Evolutionary conservation across 1,284 basidiomycete species (phyloP).

Genomic region (Ustilago lituana): DNA sequence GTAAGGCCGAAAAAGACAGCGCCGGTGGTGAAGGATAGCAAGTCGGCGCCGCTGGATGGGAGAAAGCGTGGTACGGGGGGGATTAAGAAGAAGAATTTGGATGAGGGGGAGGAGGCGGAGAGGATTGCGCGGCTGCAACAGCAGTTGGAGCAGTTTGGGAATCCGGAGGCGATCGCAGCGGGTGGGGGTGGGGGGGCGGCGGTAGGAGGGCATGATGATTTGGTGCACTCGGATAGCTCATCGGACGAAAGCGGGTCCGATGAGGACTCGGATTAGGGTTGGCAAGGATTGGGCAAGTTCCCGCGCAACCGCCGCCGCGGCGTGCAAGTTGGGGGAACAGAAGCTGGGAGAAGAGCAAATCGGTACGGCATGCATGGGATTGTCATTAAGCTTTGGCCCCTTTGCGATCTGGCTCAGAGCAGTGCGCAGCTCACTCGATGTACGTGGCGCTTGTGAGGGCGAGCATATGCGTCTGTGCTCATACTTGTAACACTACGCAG

Average conservation of each 20-base stretch:
- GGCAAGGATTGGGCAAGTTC: no score
- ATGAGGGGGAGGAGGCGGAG: constrained; percentile 65
- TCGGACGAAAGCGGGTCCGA: constrained; percentile 54
- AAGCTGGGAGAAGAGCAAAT: no score
- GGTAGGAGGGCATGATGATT: constrained; percentile 62
- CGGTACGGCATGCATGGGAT: no score
- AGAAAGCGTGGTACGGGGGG: constrained; percentile 65
- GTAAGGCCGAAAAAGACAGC: constrained; percentile 62
- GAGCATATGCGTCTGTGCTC: no score
- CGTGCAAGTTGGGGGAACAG: no score
- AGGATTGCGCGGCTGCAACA: constrained; percentile 63
- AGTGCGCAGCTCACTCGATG: no score
- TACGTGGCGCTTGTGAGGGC: no score
- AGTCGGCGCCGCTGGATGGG: constrained; percentile 59
- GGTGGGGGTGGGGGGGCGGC: constrained; percentile 23
- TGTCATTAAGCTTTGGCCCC: no score
- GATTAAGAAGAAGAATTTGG: constrained; percentile 66
- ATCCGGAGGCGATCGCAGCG: constrained; percentile 42
- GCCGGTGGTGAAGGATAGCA: constrained; percentile 44
- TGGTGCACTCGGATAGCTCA: constrained; percentile 62
- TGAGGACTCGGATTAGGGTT: constrained; percentile 40
- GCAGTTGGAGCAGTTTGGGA: constrained; percentile 65
- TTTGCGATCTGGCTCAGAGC: no score
- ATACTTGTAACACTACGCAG: no score
- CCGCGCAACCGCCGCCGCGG: no score